Percentiles rank a stretch among this genome's conserved stretches.
Conservation (phyloP, 768 basidiomycete species). For the Artomyces pyxidatus region DNA sequence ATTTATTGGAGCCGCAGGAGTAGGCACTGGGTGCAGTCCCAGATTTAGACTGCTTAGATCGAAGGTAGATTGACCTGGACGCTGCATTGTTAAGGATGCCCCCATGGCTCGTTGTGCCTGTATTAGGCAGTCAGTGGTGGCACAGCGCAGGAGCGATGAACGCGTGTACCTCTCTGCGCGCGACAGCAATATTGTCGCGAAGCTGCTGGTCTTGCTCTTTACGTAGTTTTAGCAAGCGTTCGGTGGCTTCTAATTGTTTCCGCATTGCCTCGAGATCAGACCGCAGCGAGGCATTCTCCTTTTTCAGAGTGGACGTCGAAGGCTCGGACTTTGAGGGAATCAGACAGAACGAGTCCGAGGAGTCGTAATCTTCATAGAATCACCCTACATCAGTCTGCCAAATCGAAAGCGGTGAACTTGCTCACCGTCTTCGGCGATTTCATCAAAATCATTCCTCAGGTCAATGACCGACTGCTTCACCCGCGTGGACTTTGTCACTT, state of each 20-base stretch:
- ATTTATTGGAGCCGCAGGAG: slow-evolving; percentile 43
- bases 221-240: slow-evolving; percentile 56
- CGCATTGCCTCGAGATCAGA: slow-evolving; percentile 50
- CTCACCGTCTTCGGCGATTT: slow-evolving; percentile 60
- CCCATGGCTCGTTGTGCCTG: slow-evolving; percentile 80
- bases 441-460: slow-evolving; percentile 45
- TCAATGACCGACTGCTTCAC: slow-evolving; percentile 14
- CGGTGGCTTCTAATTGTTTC: slow-evolving; percentile 50
- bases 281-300: slow-evolving; percentile 61
- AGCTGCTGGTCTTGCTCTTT: slow-evolving; percentile 75
- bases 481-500: slow-evolving; percentile 8
- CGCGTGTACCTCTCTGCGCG: slow-evolving; percentile 49
- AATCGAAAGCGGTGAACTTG: background rate
- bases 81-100: slow-evolving; percentile 51
- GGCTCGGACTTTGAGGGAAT: slow-evolving; percentile 57
- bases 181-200: slow-evolving; percentile 73
- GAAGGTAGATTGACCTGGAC: slow-evolving; percentile 29
- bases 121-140: background rate
- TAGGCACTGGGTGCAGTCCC: slow-evolving; percentile 42
- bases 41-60: slow-evolving; percentile 54
- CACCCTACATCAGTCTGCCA: background rate
- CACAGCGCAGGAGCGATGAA: background rate
- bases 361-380: slow-evolving; percentile 34
- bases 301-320: slow-evolving; percentile 41
- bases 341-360: slow-evolving; percentile 75